Evolutionary conservation across 306 rosid species (phyloP), one percentile per base, ranked within the genome.

Genomic region (Cicer cuneatum): DNA sequence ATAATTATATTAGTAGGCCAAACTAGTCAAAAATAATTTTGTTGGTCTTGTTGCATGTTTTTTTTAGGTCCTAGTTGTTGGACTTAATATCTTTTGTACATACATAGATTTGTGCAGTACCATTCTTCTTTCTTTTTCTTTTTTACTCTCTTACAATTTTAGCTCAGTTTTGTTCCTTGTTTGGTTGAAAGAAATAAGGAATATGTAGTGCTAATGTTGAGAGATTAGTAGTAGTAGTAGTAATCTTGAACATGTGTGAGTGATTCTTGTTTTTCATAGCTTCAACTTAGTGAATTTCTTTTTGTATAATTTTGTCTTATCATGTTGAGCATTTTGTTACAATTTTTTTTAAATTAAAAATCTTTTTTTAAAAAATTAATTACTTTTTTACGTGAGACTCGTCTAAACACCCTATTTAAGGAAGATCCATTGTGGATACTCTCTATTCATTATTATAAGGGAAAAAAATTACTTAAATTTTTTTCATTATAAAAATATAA

Each of bases 91-190:
- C 60, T 16, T 73, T 64, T 82, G 86, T 82, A 85, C 75, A 82
- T 82, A 85, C 75, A 82, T 76, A 62, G 79, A 75, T 56, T 69
- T 79, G 80, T 79, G 69, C 72, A 69, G 42, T 62, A 39, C 57
- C 61, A 12, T n/a, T 4, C 38, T 72, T 69, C 29, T 80, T 13
- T 16, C 0, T 24, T 1, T 21, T 2, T 2, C 3, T 5, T 71
- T 74, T 57, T 0, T 19, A 18, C 54, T 40, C 47, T 83, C 21
- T 76, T 59, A 66, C 19, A 64, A 29, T 49, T 70, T 62, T 78
- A 77, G 76, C 48, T 76, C 13, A 71, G 11, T 59, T 47, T 63
- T 57, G 46, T 45, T 75, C 52, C 70, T 76, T 69, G 53, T 48
- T 72, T 69, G 53, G 48, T 72, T 59, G 66, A 53, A 38, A 60